Percentiles rank a stretch among this genome's conserved stretches.
Conservation (phyloP, 495 filamentous ascomycete genomes). For the Aspergillus carlsbadensis region DNA sequence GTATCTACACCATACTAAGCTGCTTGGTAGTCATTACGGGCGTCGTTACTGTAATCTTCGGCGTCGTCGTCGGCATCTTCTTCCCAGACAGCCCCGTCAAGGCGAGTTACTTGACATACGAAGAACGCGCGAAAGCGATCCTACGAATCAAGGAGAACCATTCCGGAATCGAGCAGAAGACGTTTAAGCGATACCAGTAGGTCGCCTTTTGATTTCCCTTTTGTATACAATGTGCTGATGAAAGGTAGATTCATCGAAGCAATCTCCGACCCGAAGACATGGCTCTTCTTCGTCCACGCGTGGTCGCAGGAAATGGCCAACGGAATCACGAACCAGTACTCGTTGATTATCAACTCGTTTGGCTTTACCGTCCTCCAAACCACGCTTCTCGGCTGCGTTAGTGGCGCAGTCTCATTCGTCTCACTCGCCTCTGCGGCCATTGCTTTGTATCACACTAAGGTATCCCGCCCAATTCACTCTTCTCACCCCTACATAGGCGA, state of each 20-base stretch:
- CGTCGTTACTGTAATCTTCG: slow-evolving; percentile 49
- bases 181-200: slow-evolving; percentile 52
- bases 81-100: slow-evolving; percentile 60
- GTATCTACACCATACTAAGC: too few relatives aligned
- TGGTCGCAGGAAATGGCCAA: slow-evolving; percentile 45
- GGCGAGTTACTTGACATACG: slow-evolving; percentile 52
- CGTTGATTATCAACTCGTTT: slow-evolving; percentile 43
- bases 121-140: slow-evolving; percentile 55
- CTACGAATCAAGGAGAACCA: slow-evolving; percentile 55
- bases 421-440: slow-evolving; percentile 29
- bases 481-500: too few relatives aligned
- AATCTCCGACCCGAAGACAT: slow-evolving; percentile 27
- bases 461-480: slow-evolving; percentile 2
- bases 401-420: slow-evolving; percentile 34
- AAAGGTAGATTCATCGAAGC: slow-evolving; percentile 28
- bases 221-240: too few relatives aligned
- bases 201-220: too few relatives aligned
- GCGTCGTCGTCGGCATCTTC: slow-evolving; percentile 46
- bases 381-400: slow-evolving; percentile 33
- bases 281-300: slow-evolving; percentile 39
- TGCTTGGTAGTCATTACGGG: slow-evolving; percentile 47
- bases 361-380: slow-evolving; percentile 41
- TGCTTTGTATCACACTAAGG: slow-evolving; percentile 30
- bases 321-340: slow-evolving; percentile 43
- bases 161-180: slow-evolving; percentile 59